Evolutionary conservation across 768 basidiomycete genomes (phyloP).

Genomic region (Russula foetens): DNA sequence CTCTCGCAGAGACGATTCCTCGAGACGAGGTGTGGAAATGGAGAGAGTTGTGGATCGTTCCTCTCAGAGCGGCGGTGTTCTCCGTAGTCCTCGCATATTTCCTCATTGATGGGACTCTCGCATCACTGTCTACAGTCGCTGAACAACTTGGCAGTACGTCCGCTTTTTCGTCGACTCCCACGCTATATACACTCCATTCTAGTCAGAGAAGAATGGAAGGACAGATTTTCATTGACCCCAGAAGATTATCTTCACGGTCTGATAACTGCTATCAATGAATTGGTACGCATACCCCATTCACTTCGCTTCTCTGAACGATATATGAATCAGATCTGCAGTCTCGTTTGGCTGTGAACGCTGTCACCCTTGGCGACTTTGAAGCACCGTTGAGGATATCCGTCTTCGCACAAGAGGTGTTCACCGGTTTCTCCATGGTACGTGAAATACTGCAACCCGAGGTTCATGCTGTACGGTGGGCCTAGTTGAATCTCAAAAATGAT

Average conservation of each 20-base stretch:
- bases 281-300: slow-evolving; percentile 40
- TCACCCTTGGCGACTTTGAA: slow-evolving; percentile 76
- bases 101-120: slow-evolving; percentile 47
- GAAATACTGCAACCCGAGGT: neutral
- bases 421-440: slow-evolving; percentile 76
- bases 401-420: slow-evolving; percentile 75
- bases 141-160: slow-evolving; percentile 60
- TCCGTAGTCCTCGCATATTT: slow-evolving; percentile 59
- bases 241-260: slow-evolving; percentile 82
- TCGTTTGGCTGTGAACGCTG: slow-evolving; percentile 68
- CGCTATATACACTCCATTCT: neutral
- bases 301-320: too few species aligned
- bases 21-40: slow-evolving; percentile 74
- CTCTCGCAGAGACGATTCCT: slow-evolving; percentile 54
- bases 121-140: slow-evolving; percentile 45
- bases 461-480: neutral
- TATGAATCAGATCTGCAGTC: slow-evolving; percentile 39
- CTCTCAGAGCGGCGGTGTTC: slow-evolving; percentile 59
- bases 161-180: neutral
- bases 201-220: slow-evolving; percentile 69
- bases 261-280: slow-evolving; percentile 70
- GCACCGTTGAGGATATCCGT: slow-evolving; percentile 68
- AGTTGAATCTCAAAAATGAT: slow-evolving; percentile 84
- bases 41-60: slow-evolving; percentile 77
- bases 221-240: slow-evolving; percentile 50